A percentile compares a stretch with the other conserved stretches of the same genome.
phyloP scores from a whole-genome alignment of 2,329 filamentous ascomycete genomes.

The Aspergillus clavatus region DNA sequence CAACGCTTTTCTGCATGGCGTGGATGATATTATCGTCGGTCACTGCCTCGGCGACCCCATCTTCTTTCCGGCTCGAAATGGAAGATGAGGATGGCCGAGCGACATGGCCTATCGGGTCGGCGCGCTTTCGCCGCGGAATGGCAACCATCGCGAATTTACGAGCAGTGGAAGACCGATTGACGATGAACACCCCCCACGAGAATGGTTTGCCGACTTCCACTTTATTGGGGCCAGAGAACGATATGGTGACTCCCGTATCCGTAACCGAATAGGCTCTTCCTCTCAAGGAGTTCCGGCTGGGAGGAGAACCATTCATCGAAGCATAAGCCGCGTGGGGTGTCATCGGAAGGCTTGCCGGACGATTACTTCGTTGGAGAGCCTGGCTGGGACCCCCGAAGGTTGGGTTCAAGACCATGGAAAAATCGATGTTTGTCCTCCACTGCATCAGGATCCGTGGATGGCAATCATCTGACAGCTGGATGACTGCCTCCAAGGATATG shows the following conservation, averaged over 20 bases:
- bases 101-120: constrained; percentile 39
- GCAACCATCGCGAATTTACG: constrained; percentile 53
- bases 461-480: constrained; percentile 39
- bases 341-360: constrained; percentile 42
- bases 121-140: constrained; percentile 46
- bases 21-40: constrained; percentile 54
- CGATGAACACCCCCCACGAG: constrained; percentile 54
- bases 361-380: constrained; percentile 42
- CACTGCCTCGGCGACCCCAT: constrained; percentile 48
- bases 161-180: constrained; percentile 52
- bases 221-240: constrained; percentile 49
- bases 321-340: constrained; percentile 18
- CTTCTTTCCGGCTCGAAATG: constrained; percentile 28
- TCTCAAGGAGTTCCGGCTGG: constrained; percentile 32
- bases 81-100: constrained; percentile 46
- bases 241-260: constrained; percentile 50
- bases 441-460: constrained; percentile 45
- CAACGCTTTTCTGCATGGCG: constrained; percentile 49
- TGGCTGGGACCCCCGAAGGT: constrained; percentile 44
- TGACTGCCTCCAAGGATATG: constrained; percentile 43
- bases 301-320: constrained; percentile 12
- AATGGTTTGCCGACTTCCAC: constrained; percentile 52
- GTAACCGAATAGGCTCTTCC: constrained; percentile 37
- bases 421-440: constrained; percentile 48
- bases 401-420: constrained; percentile 45